Conservation (phyloP, 306 rosid genomes). For the Fragaria nilgerrensis region DNA sequence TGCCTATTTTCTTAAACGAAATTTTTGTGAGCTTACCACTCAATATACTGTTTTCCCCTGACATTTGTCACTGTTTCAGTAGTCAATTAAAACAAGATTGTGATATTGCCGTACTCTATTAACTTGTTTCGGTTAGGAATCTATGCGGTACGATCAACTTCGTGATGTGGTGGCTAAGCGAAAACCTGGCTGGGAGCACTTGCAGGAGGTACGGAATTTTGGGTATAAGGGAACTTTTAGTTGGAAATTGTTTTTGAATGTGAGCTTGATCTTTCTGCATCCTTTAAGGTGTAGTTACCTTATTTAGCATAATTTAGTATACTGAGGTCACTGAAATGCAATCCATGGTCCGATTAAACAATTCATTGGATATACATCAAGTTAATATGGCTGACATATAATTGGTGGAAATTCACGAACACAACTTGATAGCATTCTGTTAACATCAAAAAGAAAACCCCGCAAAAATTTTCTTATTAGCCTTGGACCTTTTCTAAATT, state of each 20-base stretch:
- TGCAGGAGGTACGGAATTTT: slow-evolving; percentile 71
- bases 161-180: slow-evolving; percentile 85
- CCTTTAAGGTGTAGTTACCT: slow-evolving; percentile 12
- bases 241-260: neutral
- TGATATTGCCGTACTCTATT: slow-evolving; percentile 10
- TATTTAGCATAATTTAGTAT: neutral
- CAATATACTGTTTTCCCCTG: neutral
- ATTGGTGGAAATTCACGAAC: neutral
- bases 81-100: slow-evolving; percentile 5
- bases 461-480: neutral
- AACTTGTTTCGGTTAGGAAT: slow-evolving; percentile 52
- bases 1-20: neutral
- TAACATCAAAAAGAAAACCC: neutral
- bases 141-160: slow-evolving; percentile 76
- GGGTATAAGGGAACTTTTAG: slow-evolving; percentile 17
- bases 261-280: neutral
- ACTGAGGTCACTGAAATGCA: neutral
- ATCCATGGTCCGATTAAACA: neutral
- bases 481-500: neutral
- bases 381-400: neutral
- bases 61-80: neutral
- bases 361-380: neutral
- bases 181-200: slow-evolving; percentile 94
- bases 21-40: neutral
- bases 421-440: neutral